Evolutionary conservation across 78 protist species (phyloP).

Genomic region (Tieghemostelium lacteum): DNA sequence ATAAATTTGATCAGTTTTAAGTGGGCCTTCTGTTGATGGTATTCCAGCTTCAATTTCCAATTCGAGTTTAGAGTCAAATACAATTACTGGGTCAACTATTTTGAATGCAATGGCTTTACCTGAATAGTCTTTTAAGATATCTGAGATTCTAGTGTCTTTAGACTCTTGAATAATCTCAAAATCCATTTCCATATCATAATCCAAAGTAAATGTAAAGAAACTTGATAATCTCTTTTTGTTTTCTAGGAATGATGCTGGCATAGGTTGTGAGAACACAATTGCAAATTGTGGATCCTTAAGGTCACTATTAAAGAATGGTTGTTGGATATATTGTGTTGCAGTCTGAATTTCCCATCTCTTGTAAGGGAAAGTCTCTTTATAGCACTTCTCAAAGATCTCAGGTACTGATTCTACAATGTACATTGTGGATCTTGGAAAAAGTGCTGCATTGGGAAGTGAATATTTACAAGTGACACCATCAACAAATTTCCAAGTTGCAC

Average conservation of each 20-base stretch:
- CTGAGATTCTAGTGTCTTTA: not conserved
- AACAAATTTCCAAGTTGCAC: not conserved
- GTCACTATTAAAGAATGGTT: not conserved
- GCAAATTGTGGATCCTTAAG: slow-evolving; percentile 13
- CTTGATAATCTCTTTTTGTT: not conserved
- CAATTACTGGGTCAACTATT: not conserved
- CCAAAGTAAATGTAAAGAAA: not conserved
- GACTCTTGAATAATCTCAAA: not conserved
- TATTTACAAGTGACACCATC: slow-evolving; percentile 53
- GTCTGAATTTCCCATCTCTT: slow-evolving; percentile 9
- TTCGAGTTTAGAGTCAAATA: not conserved
- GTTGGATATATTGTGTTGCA: not conserved
- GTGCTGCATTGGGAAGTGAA: slow-evolving; percentile 34
- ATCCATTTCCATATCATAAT: not conserved
- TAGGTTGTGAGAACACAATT: slow-evolving; percentile 2
- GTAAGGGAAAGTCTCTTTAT: not conserved
- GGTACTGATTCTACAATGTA: slow-evolving; percentile 27
- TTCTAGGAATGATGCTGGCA: not conserved
- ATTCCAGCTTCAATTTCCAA: not conserved
- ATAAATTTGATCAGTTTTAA: not conserved
- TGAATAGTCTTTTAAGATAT: too few species aligned
- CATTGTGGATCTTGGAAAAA: slow-evolving; percentile 42
- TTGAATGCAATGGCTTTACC: not conserved
- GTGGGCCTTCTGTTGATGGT: slow-evolving; percentile 4
- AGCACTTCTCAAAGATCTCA: slow-evolving; percentile 13